Evolutionary conservation across 495 filamentous ascomycete genomes (phyloP), one percentile per base, ranked within the genome.

Genomic region (Aspergillus coremiiformis): DNA sequence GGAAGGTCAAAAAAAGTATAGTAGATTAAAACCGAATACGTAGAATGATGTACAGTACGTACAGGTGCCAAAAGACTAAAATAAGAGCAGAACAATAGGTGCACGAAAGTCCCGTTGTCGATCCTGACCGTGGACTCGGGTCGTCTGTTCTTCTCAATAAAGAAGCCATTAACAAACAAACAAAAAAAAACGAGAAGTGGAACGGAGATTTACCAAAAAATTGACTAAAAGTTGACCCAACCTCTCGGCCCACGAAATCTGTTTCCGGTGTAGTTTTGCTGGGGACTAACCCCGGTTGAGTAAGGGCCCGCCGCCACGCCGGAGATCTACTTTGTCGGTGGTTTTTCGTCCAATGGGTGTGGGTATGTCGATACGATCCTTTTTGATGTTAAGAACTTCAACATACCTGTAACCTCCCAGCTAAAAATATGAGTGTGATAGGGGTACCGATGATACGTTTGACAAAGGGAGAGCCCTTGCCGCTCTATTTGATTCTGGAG

Each of bases 291-390:
- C 59, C 21, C 1, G 0, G 37, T 23, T 22, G 8, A 43, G 55
- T 55, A 55, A 51, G 47, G 55, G 27, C 26, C 39, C 47, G 51
- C 52, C 58, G 55, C 59, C 55, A 61, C 42, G 55, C 52, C 32
- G 53, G 50, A 56, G 59, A 58, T 62, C 59, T 54, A 20, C 51
- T 24, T n/a, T 43, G 47, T 51, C 43, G 29, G 23, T 53, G 30
- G 32, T 49, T 49, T 49, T 39, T 15, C 19, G n/a, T 32, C 21
- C 45, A 41, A 20, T 41, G 32, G 17, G 24, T 23, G 45, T 43
- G 22, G 50, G 50, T 52, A 52, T n/a, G 26, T 52, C 50, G 41
- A 52, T 46, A 45, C 50, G 50, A 52, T 52, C 42, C 22, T n/a
- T n/a, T n/a, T n/a, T n/a, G n/a, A n/a, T n/a, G n/a, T n/a, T n/a